These are phyloP conservation scores for Phaeosphaeriaceae sp. DNA, from an alignment of 2,329 filamentous ascomycete genomes.

Conservation along the genomic window DNA sequence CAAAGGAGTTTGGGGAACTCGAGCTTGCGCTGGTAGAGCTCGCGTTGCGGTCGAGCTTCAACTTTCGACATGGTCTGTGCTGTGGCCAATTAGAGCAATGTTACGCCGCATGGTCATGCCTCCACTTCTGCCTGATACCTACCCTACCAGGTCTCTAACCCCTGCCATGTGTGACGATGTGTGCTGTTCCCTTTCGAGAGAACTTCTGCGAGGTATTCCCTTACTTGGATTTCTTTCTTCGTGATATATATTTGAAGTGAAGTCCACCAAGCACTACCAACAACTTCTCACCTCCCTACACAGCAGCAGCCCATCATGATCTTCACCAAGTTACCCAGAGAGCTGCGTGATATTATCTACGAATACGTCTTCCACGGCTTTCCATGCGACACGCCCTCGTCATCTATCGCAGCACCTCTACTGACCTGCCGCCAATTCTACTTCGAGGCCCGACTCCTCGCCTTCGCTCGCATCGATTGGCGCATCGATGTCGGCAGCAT, in stretches of 20 bases:
- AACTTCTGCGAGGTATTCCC: not conserved
- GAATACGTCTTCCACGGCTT: not conserved
- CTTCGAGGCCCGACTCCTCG: not conserved
- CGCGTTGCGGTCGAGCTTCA: constrained; percentile 6
- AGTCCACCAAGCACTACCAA: too few species aligned
- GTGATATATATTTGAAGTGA: too few species aligned
- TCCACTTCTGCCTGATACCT: not conserved
- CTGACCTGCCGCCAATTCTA: constrained; percentile 2
- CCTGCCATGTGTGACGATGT: not conserved
- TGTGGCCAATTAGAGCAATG: constrained; percentile 3
- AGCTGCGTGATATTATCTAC: not conserved
- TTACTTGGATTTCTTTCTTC: not conserved
- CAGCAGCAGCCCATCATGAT: not conserved
- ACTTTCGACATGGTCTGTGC: constrained; percentile 10
- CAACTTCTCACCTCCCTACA: not conserved
- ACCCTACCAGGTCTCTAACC: not conserved
- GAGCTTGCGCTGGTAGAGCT: not conserved
- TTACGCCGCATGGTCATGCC: not conserved
- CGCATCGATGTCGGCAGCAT: not conserved
- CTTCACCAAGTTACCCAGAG: not conserved
- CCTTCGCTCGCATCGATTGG: constrained; percentile 1
- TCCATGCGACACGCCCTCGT: not conserved
- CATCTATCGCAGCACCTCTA: not conserved
- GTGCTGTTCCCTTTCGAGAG: not conserved
- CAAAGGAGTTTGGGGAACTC: not conserved